A percentile compares a stretch with the other conserved stretches of the same genome.
Conservation (phyloP, 345 rosid genomes). For the Cardamine resedifolia region DNA sequence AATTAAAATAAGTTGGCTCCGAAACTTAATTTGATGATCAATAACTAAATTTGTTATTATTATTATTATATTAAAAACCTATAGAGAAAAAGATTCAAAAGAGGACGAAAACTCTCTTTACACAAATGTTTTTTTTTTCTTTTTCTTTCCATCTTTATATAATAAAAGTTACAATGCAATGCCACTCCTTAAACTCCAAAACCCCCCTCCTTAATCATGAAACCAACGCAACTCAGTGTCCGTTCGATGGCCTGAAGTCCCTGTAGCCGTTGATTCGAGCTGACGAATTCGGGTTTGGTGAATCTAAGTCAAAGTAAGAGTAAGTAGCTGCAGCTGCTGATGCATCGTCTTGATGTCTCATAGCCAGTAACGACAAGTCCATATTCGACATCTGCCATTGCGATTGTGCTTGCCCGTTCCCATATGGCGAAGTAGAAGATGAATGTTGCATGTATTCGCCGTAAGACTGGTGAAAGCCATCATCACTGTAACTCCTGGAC, state of each 20-base stretch:
- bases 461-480: constrained; percentile 50
- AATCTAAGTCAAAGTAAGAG: constrained; percentile 29
- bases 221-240: constrained; percentile 46
- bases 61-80: background rate
- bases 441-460: constrained; percentile 58
- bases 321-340: constrained; percentile 22
- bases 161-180: constrained; percentile 15
- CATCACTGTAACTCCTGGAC: constrained; percentile 53
- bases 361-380: constrained; percentile 55
- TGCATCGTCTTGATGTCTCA: constrained; percentile 50
- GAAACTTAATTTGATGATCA: background rate
- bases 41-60: background rate
- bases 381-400: constrained; percentile 67
- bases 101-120: constrained; percentile 13
- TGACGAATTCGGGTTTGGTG: constrained; percentile 54
- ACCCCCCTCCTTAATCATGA: background rate
- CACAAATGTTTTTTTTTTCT: constrained; percentile 3
- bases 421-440: constrained; percentile 27
- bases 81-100: constrained; percentile 14
- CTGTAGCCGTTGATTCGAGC: constrained; percentile 59
- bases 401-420: constrained; percentile 13
- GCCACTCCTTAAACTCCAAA: constrained; percentile 7
- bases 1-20: background rate
- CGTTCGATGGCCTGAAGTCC: constrained; percentile 71
- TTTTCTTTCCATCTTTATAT: background rate